phyloP scores from a whole-genome alignment of 306 rosid species.

The Prunus dulcis region DNA sequence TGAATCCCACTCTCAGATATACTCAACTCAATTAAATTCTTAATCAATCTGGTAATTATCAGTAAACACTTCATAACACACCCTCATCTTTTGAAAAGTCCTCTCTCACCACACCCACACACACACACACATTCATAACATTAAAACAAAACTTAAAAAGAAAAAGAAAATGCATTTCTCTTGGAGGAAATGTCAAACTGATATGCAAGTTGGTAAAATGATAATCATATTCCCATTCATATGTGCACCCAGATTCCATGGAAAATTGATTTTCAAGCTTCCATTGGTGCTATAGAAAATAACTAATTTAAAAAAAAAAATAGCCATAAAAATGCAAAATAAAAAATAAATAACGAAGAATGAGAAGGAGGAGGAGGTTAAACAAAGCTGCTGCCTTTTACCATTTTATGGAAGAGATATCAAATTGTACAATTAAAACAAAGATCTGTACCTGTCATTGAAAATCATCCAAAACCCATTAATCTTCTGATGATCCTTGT shows the following conservation, averaged over 20 bases:
- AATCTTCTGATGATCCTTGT: not conserved
- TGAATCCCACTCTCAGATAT: not conserved
- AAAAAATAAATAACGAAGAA: not conserved
- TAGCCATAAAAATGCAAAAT: not conserved
- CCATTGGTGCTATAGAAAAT: not conserved
- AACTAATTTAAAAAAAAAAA: not conserved
- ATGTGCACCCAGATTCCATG: not conserved
- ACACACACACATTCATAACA: no score
- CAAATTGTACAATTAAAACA: conserved; percentile 12
- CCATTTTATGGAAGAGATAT: conserved; percentile 14
- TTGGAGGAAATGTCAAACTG: not conserved
- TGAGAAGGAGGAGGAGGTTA: not conserved
- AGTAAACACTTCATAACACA: not conserved
- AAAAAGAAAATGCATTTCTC: not conserved
- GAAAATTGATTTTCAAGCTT: not conserved
- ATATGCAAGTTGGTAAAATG: conserved; percentile 9
- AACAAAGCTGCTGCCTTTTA: not conserved
- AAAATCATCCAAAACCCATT: conserved; percentile 13
- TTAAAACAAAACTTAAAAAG: no score
- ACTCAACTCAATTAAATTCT: not conserved
- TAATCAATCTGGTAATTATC: not conserved
- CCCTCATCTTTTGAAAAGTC: conserved; percentile 11
- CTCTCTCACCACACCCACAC: conserved; percentile 3
- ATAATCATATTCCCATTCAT: not conserved
- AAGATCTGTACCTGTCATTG: conserved; percentile 13